Conservation (phyloP, 352 stramenopile genomes). For the Globisporangium camurandrum region DNA sequence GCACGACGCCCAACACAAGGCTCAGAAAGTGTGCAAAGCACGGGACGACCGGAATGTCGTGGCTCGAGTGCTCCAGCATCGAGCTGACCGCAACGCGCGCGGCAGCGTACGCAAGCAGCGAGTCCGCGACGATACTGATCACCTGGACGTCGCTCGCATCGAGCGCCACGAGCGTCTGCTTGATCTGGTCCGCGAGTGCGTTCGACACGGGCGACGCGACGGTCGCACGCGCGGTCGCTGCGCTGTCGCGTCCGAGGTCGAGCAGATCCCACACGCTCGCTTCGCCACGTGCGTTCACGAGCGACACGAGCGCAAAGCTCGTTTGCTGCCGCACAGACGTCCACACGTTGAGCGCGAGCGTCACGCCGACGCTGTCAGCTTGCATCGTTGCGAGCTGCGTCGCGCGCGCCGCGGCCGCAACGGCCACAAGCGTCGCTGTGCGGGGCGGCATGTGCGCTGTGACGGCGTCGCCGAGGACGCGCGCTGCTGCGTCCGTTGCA, state of each 20-base stretch:
- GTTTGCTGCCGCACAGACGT: slow-evolving; percentile 37
- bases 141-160: slow-evolving; percentile 40
- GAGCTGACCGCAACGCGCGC: slow-evolving; percentile 36
- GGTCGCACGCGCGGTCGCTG: too few species aligned
- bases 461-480: slow-evolving; percentile 17
- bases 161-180: slow-evolving; percentile 29
- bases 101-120: slow-evolving; percentile 25
- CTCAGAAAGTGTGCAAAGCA: slow-evolving; percentile 52
- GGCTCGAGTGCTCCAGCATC: slow-evolving; percentile 22
- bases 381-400: slow-evolving; percentile 55
- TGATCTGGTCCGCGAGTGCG: slow-evolving; percentile 44
- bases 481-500: slow-evolving; percentile 35
- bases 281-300: slow-evolving; percentile 66
- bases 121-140: slow-evolving; percentile 67
- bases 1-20: slow-evolving; percentile 42
- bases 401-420: slow-evolving; percentile 22
- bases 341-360: slow-evolving; percentile 61
- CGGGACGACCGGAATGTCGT: slow-evolving; percentile 48
- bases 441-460: slow-evolving; percentile 15
- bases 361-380: slow-evolving; percentile 48
- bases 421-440: slow-evolving; percentile 15
- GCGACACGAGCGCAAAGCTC: slow-evolving; percentile 50
- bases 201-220: too few species aligned
- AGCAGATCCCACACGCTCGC: slow-evolving; percentile 44
- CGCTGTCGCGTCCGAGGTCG: slow-evolving; percentile 42